Percentiles rank a stretch among this genome's conserved stretches.
Conservation (phyloP, 306 rosid genomes). For the Gleditsia sinensis region DNA sequence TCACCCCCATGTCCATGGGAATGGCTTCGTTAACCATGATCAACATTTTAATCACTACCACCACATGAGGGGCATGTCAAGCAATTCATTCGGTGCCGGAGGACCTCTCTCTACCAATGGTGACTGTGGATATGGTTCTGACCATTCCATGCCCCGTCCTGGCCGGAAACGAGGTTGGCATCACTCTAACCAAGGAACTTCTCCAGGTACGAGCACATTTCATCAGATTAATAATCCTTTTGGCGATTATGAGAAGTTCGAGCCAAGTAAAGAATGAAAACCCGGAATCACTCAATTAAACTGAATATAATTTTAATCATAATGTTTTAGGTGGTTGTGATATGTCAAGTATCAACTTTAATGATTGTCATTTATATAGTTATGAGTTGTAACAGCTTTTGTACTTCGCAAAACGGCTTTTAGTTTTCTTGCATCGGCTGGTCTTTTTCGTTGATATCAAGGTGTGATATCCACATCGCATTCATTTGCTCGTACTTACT, state of each 20-base stretch:
- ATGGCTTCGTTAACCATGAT: neutral
- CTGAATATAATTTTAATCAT: neutral
- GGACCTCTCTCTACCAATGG: neutral
- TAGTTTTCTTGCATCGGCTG: neutral
- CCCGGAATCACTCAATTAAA: neutral
- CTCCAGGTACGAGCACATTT: conserved; percentile 2
- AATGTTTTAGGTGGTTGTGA: neutral
- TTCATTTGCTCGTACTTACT: neutral
- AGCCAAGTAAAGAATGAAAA: neutral
- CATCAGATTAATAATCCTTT: neutral
- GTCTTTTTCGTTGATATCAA: neutral
- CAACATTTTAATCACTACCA: neutral
- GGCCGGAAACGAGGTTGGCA: conserved; percentile 21
- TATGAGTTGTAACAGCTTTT: neutral
- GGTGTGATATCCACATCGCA: neutral
- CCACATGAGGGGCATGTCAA: conserved; percentile 11
- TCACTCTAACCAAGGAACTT: neutral
- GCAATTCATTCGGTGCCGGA: neutral
- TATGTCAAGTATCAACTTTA: too few relatives aligned
- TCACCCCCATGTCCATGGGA: neutral
- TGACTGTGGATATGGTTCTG: conserved; percentile 24
- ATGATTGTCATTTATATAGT: neutral
- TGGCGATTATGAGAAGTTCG: neutral
- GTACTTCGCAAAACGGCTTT: neutral
- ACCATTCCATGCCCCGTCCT: conserved; percentile 14